A percentile compares a stretch with the other conserved stretches of the same genome.
Conservation (phyloP, 2,329 filamentous ascomycete genomes). For the Penicillium sp. region DNA sequence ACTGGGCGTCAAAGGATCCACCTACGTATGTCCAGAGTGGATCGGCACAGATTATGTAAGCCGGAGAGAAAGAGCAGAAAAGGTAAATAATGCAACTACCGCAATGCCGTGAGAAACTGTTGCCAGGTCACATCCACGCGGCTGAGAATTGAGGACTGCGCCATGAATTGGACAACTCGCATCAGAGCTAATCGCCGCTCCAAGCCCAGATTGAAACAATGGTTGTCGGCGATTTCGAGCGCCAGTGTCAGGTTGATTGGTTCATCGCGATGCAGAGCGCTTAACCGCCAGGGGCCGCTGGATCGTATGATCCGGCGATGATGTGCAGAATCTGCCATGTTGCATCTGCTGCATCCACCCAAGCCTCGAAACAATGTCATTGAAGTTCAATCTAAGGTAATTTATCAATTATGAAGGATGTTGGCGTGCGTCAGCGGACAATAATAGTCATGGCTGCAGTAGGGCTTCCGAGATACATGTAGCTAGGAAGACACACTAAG, state of each 20-base stretch:
- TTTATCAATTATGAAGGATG: background rate
- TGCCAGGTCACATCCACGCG: constrained; percentile 19
- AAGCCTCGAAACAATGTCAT: background rate
- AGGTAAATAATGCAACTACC: too few relatives aligned
- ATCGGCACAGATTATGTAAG: background rate
- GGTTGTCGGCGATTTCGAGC: background rate
- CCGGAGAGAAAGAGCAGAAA: too few relatives aligned
- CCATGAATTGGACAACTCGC: constrained; percentile 8
- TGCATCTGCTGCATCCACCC: background rate
- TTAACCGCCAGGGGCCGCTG: background rate
- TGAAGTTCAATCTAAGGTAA: background rate
- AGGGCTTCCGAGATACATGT: constrained; percentile 10
- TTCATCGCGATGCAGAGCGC: constrained; percentile 3
- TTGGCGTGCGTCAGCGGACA: background rate
- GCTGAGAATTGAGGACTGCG: constrained; percentile 8
- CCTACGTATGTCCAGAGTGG: constrained; percentile 1
- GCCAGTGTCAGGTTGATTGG: constrained; percentile 5
- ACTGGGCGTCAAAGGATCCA: background rate
- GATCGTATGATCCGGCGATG: background rate
- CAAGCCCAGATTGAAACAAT: background rate
- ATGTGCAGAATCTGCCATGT: background rate
- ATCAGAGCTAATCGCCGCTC: constrained; percentile 8
- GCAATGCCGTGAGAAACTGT: too few relatives aligned
- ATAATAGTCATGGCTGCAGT: constrained; percentile 6
- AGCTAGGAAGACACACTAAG: constrained; percentile 2